Evolutionary conservation across 208 protist species (phyloP), one percentile per base, ranked within the genome.

Genomic region (Wallacemonas sp.): DNA sequence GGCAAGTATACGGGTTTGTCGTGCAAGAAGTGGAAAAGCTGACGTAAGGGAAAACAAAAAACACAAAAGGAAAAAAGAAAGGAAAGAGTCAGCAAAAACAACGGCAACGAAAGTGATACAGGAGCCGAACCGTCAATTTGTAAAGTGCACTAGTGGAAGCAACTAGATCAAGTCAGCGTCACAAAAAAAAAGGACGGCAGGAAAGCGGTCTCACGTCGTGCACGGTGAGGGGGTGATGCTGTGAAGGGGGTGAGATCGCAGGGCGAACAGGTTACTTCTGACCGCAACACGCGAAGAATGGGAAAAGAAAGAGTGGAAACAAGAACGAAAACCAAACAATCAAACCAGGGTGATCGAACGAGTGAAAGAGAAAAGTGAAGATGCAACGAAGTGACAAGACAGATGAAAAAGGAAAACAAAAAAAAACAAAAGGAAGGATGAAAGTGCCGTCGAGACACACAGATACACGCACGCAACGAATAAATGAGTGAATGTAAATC

Each of bases 381-480:
- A 59, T 15, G 34, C 12, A 61, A 15, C 8, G 24, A 59, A 33
- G 33, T 27, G 44, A 26, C 36, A 38, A 27, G 29, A 65, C 24
- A 32, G 36, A 33, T 19, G 24, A 50, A 36, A 15, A 55, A 42
- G 27, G 15, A 29, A 61, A 37, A 62, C 27, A 22, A 71, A 52
- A 52, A 54, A 55, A 63, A 21, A 63, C n/a, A 39, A 36, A 55
- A 57, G 55, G 17, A 34, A 30, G 38, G 67, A 53, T 58, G 21
- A 37, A 55, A 36, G 44, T n/a, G n/a, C n/a, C n/a, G n/a, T n/a
- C n/a, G n/a, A 33, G 38, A 57, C 54, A 66, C 38, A 27, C 2
- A 65, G 53, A 22, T 46, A 1, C 21, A 27, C 9, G 8, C 29
- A 61, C 32, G 26, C 12, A 26, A 33, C 38, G 0, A 63, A 34